Percentiles rank a stretch among this genome's conserved stretches.
Conservation (phyloP, 495 filamentous ascomycete species). For the Niebla homalea region DNA sequence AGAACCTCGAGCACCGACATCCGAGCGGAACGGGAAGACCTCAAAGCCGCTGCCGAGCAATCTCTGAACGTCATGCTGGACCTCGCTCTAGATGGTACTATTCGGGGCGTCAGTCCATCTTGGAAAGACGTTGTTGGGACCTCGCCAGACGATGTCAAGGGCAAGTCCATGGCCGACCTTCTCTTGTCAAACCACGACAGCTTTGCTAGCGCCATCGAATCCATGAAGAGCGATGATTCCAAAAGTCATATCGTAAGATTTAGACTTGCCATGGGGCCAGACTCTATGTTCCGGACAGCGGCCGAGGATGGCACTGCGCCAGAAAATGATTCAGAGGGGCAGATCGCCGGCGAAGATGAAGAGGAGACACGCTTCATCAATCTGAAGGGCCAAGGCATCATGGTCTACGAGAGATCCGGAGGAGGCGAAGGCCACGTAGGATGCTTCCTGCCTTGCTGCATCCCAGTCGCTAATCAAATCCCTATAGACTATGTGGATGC, state of each 20-base stretch:
- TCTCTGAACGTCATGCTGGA: constrained; percentile 92
- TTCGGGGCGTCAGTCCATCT: constrained; percentile 94
- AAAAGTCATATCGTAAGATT: constrained; percentile 87
- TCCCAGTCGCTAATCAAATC: background rate
- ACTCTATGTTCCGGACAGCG: constrained; percentile 27
- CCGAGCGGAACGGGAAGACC: constrained; percentile 71
- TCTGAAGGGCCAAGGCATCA: constrained; percentile 91
- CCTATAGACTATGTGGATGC: constrained; percentile 95
- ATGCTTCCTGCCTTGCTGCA: constrained; percentile 7
- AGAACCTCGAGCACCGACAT: constrained; percentile 54
- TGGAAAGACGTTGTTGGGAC: constrained; percentile 91
- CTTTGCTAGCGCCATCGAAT: constrained; percentile 71
- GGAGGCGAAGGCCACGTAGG: constrained; percentile 84
- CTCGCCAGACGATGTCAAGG: constrained; percentile 54
- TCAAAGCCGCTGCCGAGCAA: constrained; percentile 91
- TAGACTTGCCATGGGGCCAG: constrained; percentile 54
- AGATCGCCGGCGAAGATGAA: constrained; percentile 13
- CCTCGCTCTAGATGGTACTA: constrained; percentile 70
- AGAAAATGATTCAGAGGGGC: constrained; percentile 30
- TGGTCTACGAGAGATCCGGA: constrained; percentile 84
- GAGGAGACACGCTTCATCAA: constrained; percentile 47
- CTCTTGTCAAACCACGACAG: constrained; percentile 63
- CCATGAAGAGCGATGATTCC: constrained; percentile 85
- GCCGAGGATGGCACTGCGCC: constrained; percentile 15
- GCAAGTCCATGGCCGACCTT: constrained; percentile 66